Evolutionary conservation across 176 grass and related monocot species (phyloP).

Genomic region (Saccharum officinarum): DNA sequence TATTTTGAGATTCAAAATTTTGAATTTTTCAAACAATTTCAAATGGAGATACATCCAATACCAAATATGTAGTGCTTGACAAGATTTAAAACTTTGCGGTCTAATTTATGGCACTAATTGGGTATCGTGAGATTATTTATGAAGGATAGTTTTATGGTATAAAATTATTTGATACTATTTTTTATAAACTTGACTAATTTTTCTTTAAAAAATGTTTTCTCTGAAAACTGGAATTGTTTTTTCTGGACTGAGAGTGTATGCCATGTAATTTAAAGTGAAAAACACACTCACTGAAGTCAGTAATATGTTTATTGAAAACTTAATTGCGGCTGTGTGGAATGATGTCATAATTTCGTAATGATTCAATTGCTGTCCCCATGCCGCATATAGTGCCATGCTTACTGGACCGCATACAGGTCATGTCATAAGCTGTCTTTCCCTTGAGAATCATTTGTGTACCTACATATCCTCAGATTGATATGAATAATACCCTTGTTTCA

Average conservation of each 20-base stretch:
- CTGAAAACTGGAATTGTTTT: too few species aligned
- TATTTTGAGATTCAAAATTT: too few species aligned
- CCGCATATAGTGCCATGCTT: conserved; percentile 6
- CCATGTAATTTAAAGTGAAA: not conserved
- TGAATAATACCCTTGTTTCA: conserved; percentile 2
- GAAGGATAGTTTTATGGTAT: too few species aligned
- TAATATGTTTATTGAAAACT: not conserved
- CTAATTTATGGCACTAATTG: too few species aligned
- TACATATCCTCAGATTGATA: not conserved
- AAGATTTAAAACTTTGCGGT: too few species aligned
- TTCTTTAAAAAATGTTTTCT: too few species aligned
- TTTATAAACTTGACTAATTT: too few species aligned
- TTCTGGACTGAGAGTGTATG: not conserved
- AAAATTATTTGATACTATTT: too few species aligned
- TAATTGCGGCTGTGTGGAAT: not conserved
- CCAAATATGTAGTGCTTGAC: too few species aligned
- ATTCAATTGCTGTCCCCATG: not conserved
- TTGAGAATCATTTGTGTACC: conserved; percentile 2
- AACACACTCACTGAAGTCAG: not conserved
- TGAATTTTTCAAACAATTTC: too few species aligned
- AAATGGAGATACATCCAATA: too few species aligned
- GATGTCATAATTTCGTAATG: not conserved
- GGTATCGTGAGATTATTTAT: not conserved
- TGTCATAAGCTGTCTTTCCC: conserved; percentile 13
- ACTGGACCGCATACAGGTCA: conserved; percentile 34